These are phyloP conservation scores for Tolypocladium tropicale DNA, from an alignment of 2,329 filamentous ascomycete species.

Conservation along the genomic window DNA sequence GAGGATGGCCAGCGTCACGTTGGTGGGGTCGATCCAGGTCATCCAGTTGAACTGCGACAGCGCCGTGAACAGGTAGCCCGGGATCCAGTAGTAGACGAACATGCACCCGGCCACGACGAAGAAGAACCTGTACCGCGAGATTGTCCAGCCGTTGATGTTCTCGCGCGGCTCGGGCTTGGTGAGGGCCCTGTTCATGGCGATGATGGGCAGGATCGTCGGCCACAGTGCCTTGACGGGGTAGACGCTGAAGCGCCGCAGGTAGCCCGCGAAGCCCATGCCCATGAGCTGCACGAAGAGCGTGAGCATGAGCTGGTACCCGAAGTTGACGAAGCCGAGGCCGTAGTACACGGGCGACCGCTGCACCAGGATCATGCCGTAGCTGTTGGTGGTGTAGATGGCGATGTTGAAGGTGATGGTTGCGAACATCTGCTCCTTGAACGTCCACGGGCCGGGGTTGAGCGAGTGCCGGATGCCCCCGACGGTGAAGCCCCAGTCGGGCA, in stretches of 20 bases:
- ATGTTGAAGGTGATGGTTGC: constrained; percentile 49
- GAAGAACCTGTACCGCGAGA: constrained; percentile 37
- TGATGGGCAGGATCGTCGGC: constrained; percentile 38
- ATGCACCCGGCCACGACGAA: constrained; percentile 28
- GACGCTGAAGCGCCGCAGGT: constrained; percentile 38
- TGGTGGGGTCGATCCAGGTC: constrained; percentile 41
- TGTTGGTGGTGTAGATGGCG: constrained; percentile 33
- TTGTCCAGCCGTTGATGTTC: constrained; percentile 21
- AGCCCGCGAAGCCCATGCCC: constrained; percentile 43
- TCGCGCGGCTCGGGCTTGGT: constrained; percentile 15
- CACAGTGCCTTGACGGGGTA: constrained; percentile 41
- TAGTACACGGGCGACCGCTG: constrained; percentile 35
- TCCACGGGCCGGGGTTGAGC: constrained; percentile 44
- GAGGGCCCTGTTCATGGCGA: constrained; percentile 36
- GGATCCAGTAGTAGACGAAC: constrained; percentile 45
- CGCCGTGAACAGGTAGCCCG: constrained; percentile 37
- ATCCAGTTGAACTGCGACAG: constrained; percentile 43
- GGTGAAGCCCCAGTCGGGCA: constrained; percentile 35
- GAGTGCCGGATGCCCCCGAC: constrained; percentile 29
- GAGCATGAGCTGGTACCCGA: constrained; percentile 36
- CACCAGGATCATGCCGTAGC: constrained; percentile 35
- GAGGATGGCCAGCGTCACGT: constrained; percentile 26
- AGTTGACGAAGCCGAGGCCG: constrained; percentile 25
- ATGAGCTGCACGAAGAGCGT: constrained; percentile 38
- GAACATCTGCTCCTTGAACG: constrained; percentile 50